phyloP scores from a whole-genome alignment of 345 rosid genomes.

The Rhizophora apiculata region DNA sequence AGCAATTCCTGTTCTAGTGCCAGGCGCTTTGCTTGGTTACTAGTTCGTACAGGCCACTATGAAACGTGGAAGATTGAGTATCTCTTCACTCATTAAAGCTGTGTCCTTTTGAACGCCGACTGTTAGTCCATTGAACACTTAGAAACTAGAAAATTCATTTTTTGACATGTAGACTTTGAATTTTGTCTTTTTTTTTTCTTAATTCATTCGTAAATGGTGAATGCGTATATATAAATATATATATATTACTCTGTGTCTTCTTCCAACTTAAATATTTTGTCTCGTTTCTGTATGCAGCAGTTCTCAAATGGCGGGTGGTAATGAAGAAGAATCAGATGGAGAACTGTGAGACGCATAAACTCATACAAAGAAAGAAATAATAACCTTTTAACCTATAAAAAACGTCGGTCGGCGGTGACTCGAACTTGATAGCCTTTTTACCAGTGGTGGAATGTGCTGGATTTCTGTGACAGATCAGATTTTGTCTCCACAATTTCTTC shows the following conservation, averaged over 20 bases:
- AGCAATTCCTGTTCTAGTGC: background rate
- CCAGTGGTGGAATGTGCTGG: no score
- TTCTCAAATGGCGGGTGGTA: conserved; percentile 3
- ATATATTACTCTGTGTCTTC: no score
- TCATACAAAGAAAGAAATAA: background rate
- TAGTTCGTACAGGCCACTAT: background rate
- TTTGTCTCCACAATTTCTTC: background rate
- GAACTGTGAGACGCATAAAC: conserved; percentile 33
- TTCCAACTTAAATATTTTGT: background rate
- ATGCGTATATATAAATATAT: no score
- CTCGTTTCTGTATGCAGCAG: conserved; percentile 30
- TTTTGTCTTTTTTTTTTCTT: background rate
- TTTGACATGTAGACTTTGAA: no score
- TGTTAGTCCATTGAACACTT: background rate
- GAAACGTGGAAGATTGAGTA: background rate
- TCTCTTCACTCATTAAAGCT: background rate
- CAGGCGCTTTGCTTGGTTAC: background rate
- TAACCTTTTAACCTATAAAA: background rate
- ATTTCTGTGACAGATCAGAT: background rate
- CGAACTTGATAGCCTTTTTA: background rate
- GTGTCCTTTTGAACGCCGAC: background rate
- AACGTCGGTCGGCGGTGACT: background rate
- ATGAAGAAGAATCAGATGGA: conserved; percentile 24
- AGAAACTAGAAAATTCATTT: background rate
- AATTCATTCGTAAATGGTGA: background rate